Evolutionary conservation across 441 rosid genomes (phyloP), one percentile per base, ranked within the genome.

Genomic region (Metrosideros polymorpha): DNA sequence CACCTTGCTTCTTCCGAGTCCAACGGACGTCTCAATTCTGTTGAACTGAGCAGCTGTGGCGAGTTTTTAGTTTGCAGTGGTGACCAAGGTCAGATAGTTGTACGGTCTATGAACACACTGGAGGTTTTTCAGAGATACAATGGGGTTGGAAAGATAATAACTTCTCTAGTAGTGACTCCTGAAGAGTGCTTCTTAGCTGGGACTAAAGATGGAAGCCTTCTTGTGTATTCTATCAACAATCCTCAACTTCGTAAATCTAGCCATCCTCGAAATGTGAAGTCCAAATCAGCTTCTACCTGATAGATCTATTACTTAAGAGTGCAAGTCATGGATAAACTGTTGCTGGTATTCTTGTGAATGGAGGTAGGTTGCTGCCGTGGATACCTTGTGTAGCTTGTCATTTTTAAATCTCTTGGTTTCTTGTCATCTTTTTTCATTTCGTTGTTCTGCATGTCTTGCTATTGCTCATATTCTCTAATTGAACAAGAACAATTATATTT

Each of bases 101-200:
- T 98, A 35, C 94, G 98, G 88, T 95, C 99, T 83, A 96, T 98
- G 98, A 95, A 92, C 93, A 91, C 98, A 25, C 97, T 98, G 49
- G 98, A 94, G 89, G 92, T 96, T 88, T 96, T 96, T 86, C 93
- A 91, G 85, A 93, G 93, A 91, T 98, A 94, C 55, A 92, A 63
- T 54, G 99, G 98, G 83, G 93, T 94, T 32, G 99, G 99, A 85
- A 98, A 96, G 92, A 89, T 94, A 82, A 96, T 95, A 82, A 96
- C 98, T 27, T 93, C 98, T 87, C 89, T 98, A 52, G 93, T 91
- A 54, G 99, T 98, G 84, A 98, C 98, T 55, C 95, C 92, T 54
- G 98, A 98, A 90, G 99, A 98, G 82, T 98, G 99, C 91, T 95
- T 98, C 94, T 90, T 98, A 90, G 98, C 97, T 47, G 99, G 99